Base-by-base conservation (phyloP, 2,329 filamentous ascomycete genomes). In the Graphiopsis chlorocephala region DNA sequence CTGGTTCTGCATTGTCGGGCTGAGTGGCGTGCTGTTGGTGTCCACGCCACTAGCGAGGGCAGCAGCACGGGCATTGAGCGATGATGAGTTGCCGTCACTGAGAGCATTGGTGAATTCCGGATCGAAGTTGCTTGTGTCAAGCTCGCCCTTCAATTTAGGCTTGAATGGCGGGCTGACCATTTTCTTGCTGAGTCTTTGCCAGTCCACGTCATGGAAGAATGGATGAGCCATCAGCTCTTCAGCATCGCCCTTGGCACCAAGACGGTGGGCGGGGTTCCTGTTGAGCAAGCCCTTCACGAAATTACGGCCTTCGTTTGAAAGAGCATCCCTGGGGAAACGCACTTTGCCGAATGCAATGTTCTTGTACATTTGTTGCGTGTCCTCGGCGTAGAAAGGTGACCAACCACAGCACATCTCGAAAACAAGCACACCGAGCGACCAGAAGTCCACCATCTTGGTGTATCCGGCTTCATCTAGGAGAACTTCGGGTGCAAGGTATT, bases 291-390 rank as follows among this genome's bases (percentile, higher is more conserved):
- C 95, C 83, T 99, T 99, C 75, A 99, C 95, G 73, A 99, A 99
- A 79, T 97, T 98, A 65, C 95, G 88, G 65, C 95, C 95, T 78
- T 99, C 95, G 47, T 93, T 90, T 67, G 93, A 97, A 33, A 99
- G 82, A 1, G 95, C 96, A 77, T 99, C 95, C 69, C 93, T 87
- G 8, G 95, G 95, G 78, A 99, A 99, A 67, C 95, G 86, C 65
- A 99, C 95, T 77, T 99, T 99, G 76, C 95, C 95, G 75, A 99
- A 99, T 0, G 95, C 95, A 76, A 99, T 99, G 81, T 99, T 99
- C 84, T 99, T 99, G 83, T 99, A 99, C 95, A 99, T 99, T 78
- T 99, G 95, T 79, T 99, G 95, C 0, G 95, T 99, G 75, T 99
- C 95, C 75, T 99, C 95, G 64, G 95, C 95, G 72, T 98, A 99